phyloP scores from a whole-genome alignment of 2,329 filamentous ascomycete species.

The Tetracladium maxilliforme region DNA sequence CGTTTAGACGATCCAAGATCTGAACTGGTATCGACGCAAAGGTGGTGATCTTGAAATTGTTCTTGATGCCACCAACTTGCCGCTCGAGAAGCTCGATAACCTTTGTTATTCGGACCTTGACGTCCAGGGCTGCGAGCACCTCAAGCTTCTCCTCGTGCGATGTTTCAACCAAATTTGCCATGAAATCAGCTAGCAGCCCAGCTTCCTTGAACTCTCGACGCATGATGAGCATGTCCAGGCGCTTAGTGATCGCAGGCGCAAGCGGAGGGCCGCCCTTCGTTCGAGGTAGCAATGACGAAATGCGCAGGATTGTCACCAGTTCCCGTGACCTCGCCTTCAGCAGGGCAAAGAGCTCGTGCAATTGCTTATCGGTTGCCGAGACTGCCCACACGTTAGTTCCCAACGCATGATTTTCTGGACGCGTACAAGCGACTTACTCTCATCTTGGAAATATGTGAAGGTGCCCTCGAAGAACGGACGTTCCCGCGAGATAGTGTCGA shows the following conservation, averaged over 20 bases:
- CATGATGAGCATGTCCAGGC: constrained; percentile 76
- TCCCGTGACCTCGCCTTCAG: constrained; percentile 78
- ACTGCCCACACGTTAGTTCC: too few relatives aligned
- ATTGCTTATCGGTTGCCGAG: constrained; percentile 20
- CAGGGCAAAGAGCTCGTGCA: constrained; percentile 59
- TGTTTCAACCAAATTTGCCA: constrained; percentile 83
- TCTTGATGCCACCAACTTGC: constrained; percentile 73
- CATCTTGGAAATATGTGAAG: constrained; percentile 57
- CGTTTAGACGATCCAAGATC: too few relatives aligned
- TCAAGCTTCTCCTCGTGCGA: constrained; percentile 84
- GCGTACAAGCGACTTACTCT: constrained; percentile 35
- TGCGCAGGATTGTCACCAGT: constrained; percentile 67
- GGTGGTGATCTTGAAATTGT: constrained; percentile 72
- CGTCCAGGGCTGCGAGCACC: constrained; percentile 66
- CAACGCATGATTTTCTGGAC: constrained; percentile 1
- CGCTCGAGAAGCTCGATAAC: constrained; percentile 74
- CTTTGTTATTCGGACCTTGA: constrained; percentile 63
- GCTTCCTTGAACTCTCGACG: constrained; percentile 73
- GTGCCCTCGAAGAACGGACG: constrained; percentile 78
- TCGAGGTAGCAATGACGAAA: constrained; percentile 72
- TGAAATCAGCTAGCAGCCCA: constrained; percentile 82
- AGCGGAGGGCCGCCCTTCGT: constrained; percentile 48
- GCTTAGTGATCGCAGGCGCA: constrained; percentile 71
- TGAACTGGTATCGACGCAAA: too few relatives aligned
- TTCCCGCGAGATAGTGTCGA: constrained; percentile 64